Evolutionary conservation across 805 yeast species (phyloP).

Genomic region (Scheffersomyces ergatensis): DNA sequence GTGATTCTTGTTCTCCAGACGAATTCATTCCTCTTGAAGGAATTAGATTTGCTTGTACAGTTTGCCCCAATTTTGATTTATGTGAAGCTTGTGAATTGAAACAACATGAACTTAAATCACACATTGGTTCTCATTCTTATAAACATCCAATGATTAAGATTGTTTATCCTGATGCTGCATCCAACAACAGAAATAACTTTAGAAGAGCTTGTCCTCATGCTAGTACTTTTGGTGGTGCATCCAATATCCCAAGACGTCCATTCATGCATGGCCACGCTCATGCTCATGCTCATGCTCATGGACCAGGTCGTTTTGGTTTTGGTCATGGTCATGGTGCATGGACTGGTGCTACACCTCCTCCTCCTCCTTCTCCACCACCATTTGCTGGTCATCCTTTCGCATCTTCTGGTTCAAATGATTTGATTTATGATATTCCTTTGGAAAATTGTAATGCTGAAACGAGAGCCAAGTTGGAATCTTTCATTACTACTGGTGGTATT

Average conservation of each 20-base stretch:
- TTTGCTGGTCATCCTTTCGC: no score
- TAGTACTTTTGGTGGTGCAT: neutral
- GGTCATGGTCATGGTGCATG: neutral
- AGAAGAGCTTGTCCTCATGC: neutral
- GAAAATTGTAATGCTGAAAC: conserved; percentile 15
- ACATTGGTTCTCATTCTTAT: conserved; percentile 17
- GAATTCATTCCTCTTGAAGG: conserved; percentile 41
- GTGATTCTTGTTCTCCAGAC: conserved; percentile 34
- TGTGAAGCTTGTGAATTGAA: conserved; percentile 38
- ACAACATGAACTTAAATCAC: conserved; percentile 9
- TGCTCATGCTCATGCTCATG: neutral
- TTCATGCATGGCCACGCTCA: neutral
- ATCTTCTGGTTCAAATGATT: conserved; percentile 8
- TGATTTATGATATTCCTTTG: conserved; percentile 24
- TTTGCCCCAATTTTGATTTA: conserved; percentile 53
- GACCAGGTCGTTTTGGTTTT: neutral
- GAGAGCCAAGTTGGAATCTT: conserved; percentile 12
- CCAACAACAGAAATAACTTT: neutral
- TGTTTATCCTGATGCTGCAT: conserved; percentile 10
- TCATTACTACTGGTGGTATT: conserved; percentile 13
- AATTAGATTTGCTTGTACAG: conserved; percentile 47
- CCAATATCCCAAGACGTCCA: neutral
- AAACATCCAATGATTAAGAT: conserved; percentile 32
- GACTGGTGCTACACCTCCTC: neutral
- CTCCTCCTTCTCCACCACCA: neutral